phyloP scores from a whole-genome alignment of 2,329 filamentous ascomycete species.

The Diaporthe eres region DNA sequence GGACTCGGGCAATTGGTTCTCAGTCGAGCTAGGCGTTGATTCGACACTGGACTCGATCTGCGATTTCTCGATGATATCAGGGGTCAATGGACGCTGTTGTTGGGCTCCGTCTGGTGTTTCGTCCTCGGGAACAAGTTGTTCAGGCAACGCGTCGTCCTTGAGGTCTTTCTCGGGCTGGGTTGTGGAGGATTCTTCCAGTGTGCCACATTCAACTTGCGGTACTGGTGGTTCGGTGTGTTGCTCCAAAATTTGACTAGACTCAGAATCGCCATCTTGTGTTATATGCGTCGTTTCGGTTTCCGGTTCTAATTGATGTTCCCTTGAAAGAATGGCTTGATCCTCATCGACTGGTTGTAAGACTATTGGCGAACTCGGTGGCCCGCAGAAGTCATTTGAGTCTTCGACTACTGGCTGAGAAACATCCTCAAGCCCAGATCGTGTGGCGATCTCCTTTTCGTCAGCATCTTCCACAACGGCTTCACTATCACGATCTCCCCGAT shows the following conservation, averaged over 20 bases:
- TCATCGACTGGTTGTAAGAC: neutral
- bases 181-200: neutral
- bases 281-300: neutral
- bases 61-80: neutral
- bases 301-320: conserved; percentile 1
- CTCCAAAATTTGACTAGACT: neutral
- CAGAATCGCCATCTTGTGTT: neutral
- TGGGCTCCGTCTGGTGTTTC: neutral
- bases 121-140: neutral
- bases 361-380: conserved; percentile 6
- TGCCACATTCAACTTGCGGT: neutral
- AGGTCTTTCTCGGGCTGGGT: neutral
- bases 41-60: neutral
- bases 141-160: neutral
- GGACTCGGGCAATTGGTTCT: neutral
- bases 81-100: neutral
- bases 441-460: conserved; percentile 39
- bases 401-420: conserved; percentile 1
- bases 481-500: conserved; percentile 40
- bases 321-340: neutral
- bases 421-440: conserved; percentile 7
- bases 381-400: neutral
- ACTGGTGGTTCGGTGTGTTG: conserved; percentile 2
- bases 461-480: conserved; percentile 37
- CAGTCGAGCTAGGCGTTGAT: neutral